These are phyloP conservation scores for Fusarium metavorans DNA, from an alignment of 2,329 filamentous ascomycete species.

Conservation along the genomic window DNA sequence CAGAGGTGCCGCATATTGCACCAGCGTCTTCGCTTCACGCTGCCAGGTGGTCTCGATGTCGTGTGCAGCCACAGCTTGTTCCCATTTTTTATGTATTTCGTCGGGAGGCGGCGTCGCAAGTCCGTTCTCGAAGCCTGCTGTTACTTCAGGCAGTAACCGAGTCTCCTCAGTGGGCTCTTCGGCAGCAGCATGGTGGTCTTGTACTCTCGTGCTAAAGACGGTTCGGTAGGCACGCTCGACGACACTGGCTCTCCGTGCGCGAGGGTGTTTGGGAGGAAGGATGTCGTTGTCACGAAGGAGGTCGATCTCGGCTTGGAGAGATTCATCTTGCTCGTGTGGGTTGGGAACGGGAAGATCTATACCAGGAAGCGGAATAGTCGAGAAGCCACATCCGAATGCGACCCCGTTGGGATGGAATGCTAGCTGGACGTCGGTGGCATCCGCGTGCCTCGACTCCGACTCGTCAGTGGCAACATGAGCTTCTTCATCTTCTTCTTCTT, in stretches of 20 bases:
- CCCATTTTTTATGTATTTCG: constrained; percentile 63
- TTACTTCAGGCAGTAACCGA: not conserved
- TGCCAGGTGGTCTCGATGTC: constrained; percentile 89
- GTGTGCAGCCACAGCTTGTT: constrained; percentile 82
- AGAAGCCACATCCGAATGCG: constrained; percentile 33
- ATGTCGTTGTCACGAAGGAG: constrained; percentile 39
- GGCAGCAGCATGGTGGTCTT: constrained; percentile 23
- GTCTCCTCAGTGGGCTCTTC: constrained; percentile 18
- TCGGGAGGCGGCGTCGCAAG: constrained; percentile 24
- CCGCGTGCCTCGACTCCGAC: constrained; percentile 10
- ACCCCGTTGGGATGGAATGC: constrained; percentile 40
- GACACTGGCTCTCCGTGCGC: not conserved
- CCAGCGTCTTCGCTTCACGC: constrained; percentile 83
- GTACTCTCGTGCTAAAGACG: constrained; percentile 27
- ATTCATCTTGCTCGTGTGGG: constrained; percentile 37
- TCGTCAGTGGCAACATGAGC: not conserved
- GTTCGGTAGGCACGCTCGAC: constrained; percentile 21
- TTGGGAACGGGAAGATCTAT: constrained; percentile 34
- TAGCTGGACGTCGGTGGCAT: constrained; percentile 20
- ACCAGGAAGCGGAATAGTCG: constrained; percentile 28
- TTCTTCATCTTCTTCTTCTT: constrained; percentile 25
- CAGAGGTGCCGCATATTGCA: constrained; percentile 74
- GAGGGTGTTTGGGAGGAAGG: constrained; percentile 14
- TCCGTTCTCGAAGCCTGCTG: constrained; percentile 11
- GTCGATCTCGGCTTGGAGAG: constrained; percentile 28